Evolutionary conservation across 75 land plant genomes (phyloP), one percentile per base, ranked within the genome.

Genomic region (Cryptomeria japonica): DNA sequence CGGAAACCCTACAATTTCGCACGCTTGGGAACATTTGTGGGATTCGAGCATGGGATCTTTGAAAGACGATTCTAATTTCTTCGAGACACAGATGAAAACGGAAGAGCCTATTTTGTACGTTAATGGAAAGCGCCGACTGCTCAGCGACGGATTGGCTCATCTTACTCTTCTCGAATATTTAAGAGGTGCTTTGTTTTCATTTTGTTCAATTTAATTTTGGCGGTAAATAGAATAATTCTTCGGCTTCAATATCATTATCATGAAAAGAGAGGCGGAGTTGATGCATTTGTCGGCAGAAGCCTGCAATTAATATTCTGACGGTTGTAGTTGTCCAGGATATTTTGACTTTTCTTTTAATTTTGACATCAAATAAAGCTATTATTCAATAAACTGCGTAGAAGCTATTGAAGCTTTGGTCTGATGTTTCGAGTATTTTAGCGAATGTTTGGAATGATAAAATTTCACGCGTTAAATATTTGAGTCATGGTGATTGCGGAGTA

Each of bases 91-190:
- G 4, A 90, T 8, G 31, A 90, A 89, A 36, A 84, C 11, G 15
- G 75, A 90, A 14, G 97, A 95, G 79, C 89, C 94, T 25, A 89
- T 97, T 39, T 11, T 97, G 32, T 97, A 93, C 70, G 94, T 97
- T 70, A 97, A 97, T 93, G 99, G 99, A 22, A 94, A 95, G 84
- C 93, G 97, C 16, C 91, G 80, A 25, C 91, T 94, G 38, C 86
- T 97, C 79, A 93, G 97, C 37, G 93, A 94, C 77, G 97, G 94
- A 46, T 84, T 93, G 39, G 99, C 99, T 55, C 98, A 97, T 75
- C 58, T 91, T 22, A 95, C 99, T 64, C 96, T 97, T n/a, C 95
- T 97, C 34, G 97, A 97, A 87, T 97, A 94, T 87, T 92, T 97
- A 46, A 89, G 99, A 93, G 98, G 99, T 96, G 39, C 22, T 46